Evolutionary conservation across 345 rosid genomes (phyloP).

Genomic region (Euphorbia pulcherrima): DNA sequence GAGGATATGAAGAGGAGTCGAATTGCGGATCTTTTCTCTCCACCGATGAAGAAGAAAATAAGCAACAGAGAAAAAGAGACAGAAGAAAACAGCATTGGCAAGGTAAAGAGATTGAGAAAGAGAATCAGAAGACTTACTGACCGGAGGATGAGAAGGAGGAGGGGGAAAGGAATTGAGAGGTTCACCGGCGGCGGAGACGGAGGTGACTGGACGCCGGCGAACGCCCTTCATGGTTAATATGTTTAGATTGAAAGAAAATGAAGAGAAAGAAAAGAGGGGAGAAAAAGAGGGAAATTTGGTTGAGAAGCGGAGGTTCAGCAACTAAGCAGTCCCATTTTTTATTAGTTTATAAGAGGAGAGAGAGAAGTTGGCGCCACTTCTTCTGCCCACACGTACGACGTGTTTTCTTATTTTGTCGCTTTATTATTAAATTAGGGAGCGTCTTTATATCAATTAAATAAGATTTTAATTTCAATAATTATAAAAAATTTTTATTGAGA

Average conservation of each 20-base stretch:
- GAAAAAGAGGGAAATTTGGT: background rate
- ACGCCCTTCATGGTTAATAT: slow-evolving; percentile 16
- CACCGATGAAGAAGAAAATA: slow-evolving; percentile 82
- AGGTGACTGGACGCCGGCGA: slow-evolving; percentile 23
- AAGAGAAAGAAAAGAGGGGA: background rate
- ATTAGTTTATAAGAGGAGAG: no score
- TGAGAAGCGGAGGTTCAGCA: slow-evolving; percentile 23
- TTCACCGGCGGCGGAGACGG: slow-evolving; percentile 1
- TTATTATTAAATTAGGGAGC: no score
- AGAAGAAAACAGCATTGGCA: slow-evolving; percentile 80
- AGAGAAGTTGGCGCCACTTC: slow-evolving; percentile 11
- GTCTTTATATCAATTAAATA: no score
- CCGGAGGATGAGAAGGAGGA: no score
- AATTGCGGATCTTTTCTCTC: slow-evolving; percentile 90
- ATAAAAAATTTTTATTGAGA: no score
- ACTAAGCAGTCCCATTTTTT: background rate
- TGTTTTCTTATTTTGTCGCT: background rate
- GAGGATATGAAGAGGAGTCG: slow-evolving; percentile 80
- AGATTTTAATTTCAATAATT: no score
- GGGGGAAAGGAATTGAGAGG: no score
- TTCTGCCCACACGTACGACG: slow-evolving; percentile 15
- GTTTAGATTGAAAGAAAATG: background rate
- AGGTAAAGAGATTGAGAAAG: no score
- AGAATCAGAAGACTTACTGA: no score
- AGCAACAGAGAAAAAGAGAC: slow-evolving; percentile 83